Conservation (phyloP, 345 rosid species). For the Punica granatum region DNA sequence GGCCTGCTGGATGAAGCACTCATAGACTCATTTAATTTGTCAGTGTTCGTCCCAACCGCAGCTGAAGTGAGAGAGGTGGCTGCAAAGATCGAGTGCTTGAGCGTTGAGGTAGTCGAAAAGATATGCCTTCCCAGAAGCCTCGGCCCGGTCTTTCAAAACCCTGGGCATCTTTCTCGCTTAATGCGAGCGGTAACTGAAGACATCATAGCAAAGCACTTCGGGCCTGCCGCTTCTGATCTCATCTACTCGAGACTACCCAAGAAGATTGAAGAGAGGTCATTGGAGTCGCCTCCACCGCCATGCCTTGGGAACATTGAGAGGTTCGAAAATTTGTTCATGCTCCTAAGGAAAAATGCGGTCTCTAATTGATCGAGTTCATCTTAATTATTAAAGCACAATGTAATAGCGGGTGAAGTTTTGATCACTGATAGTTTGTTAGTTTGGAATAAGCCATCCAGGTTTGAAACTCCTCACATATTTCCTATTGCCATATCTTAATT, state of each 20-base stretch:
- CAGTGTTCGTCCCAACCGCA: slow-evolving; percentile 5
- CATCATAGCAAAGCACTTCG: slow-evolving; percentile 17
- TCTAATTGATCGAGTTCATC: no score
- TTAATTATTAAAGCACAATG: no score
- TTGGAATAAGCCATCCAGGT: no score
- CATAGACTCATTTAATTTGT: slow-evolving; percentile 8
- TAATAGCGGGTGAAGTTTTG: no score
- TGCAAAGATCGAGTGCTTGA: not conserved
- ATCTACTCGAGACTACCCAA: slow-evolving; percentile 19
- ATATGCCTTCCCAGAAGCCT: no score
- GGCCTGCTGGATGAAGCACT: slow-evolving; percentile 4
- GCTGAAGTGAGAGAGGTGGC: not conserved
- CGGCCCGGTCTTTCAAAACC: no score
- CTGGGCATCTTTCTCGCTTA: no score
- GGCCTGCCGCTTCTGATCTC: slow-evolving; percentile 14
- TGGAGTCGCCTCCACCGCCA: not conserved
- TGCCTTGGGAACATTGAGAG: not conserved
- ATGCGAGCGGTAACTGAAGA: slow-evolving; percentile 9
- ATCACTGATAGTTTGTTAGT: no score
- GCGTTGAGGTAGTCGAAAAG: not conserved
- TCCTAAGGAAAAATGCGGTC: no score
- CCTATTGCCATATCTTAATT: no score
- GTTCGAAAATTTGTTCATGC: no score
- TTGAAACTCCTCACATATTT: no score
- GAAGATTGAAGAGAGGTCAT: slow-evolving; percentile 12